phyloP scores from a whole-genome alignment of 2,329 filamentous ascomycete genomes.

The Aureobasidium sp. region DNA sequence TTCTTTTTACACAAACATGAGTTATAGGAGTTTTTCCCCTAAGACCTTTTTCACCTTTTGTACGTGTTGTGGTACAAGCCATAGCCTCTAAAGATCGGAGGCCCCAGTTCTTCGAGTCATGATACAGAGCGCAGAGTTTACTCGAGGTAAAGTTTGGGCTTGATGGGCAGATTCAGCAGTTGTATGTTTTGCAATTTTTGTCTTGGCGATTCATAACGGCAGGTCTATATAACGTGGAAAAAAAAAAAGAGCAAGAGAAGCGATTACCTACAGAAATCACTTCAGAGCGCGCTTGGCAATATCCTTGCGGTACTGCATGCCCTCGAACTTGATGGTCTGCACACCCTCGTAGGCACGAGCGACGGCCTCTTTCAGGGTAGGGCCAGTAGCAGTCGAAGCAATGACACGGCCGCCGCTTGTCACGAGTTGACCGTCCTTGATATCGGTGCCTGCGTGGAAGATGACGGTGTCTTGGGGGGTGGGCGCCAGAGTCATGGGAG shows the following conservation, averaged over 20 bases:
- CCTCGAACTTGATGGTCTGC: slow-evolving; percentile 68
- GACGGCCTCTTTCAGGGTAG: slow-evolving; percentile 71
- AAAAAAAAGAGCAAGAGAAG: neutral
- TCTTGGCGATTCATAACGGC: slow-evolving; percentile 8
- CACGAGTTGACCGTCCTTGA: slow-evolving; percentile 55
- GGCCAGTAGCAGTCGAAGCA: slow-evolving; percentile 72
- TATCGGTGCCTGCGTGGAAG: slow-evolving; percentile 85
- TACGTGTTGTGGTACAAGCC: too few relatives aligned
- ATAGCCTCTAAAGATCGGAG: too few relatives aligned
- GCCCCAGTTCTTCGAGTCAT: too few relatives aligned
- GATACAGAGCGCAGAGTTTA: neutral
- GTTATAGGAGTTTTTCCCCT: too few relatives aligned
- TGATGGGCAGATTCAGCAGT: neutral
- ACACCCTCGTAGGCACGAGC: slow-evolving; percentile 81
- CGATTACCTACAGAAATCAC: neutral
- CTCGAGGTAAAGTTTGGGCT: neutral
- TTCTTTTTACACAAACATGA: too few relatives aligned
- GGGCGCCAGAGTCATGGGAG: slow-evolving; percentile 44
- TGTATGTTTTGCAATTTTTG: neutral
- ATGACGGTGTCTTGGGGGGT: slow-evolving; percentile 47
- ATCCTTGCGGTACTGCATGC: slow-evolving; percentile 87
- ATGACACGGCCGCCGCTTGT: slow-evolving; percentile 88
- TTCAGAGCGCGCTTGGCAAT: slow-evolving; percentile 45
- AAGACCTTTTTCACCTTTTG: too few relatives aligned
- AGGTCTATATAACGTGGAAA: neutral